These are phyloP conservation scores for Aureobasidium subglaciale DNA, from an alignment of 2,329 filamentous ascomycete genomes.

Conservation along the genomic window DNA sequence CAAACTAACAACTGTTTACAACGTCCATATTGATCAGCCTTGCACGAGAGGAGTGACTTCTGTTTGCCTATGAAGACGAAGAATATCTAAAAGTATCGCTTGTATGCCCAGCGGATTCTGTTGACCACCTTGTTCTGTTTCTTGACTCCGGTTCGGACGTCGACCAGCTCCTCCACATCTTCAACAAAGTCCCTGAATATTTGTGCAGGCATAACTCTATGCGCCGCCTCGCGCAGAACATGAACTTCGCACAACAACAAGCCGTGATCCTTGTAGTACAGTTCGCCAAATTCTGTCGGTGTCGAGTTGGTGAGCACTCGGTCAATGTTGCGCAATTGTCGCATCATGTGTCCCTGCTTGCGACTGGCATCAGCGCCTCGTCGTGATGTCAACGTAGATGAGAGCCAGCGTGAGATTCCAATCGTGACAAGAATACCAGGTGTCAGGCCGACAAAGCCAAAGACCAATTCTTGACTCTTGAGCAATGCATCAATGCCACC, in stretches of 20 bases:
- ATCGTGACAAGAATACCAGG: constrained; percentile 85
- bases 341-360: constrained; percentile 62
- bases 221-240: constrained; percentile 63
- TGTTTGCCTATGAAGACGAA: not conserved
- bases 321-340: constrained; percentile 81
- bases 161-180: constrained; percentile 78
- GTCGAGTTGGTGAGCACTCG: constrained; percentile 47
- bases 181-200: constrained; percentile 80
- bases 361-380: constrained; percentile 59
- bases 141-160: constrained; percentile 68
- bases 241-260: constrained; percentile 86
- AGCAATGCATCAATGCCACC: constrained; percentile 89
- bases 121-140: constrained; percentile 73
- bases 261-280: constrained; percentile 90
- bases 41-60: not conserved
- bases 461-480: constrained; percentile 93
- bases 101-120: constrained; percentile 85
- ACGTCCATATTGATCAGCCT: constrained; percentile 1
- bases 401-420: constrained; percentile 65
- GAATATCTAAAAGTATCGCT: constrained; percentile 52
- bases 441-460: constrained; percentile 92
- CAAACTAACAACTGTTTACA: not conserved
- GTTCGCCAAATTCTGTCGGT: constrained; percentile 64
- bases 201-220: constrained; percentile 61
- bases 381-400: constrained; percentile 61